Evolutionary conservation across 2,329 filamentous ascomycete species (phyloP), one percentile per base, ranked within the genome.

Genomic region (Fusarium secorum): DNA sequence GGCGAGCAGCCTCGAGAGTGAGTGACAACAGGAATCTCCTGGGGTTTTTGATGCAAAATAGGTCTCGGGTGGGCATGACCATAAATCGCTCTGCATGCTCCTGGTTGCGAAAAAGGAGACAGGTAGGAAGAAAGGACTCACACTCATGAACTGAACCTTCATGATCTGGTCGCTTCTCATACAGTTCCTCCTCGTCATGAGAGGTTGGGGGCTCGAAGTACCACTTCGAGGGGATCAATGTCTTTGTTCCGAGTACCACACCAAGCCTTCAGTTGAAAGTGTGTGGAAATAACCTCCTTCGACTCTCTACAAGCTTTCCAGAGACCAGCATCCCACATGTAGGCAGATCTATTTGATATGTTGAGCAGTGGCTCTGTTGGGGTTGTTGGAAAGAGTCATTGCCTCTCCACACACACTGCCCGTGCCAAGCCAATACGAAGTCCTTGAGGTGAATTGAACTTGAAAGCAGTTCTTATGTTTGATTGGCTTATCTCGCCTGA

Each of bases 221-320:
- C 20, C 4, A 11, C 20, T 3, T 35, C 2, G 8, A 11, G 18
- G 6, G n/a, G 10, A 1, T 4, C 18, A 8, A 20, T 10, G 2
- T 20, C 2, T 10, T 14, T 35, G 0, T 2, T 0, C 13, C n/a
- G 24, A 5, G 20, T 1, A 28, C 6, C 2, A 3, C 11, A 5
- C 53, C 60, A 51, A 2, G 17, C 2, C 0, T 17, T 4, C 10
- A 46, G 3, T 4, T n/a, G 9, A 4, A 26, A 20, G 24, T 54
- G 20, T 6, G 8, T 5, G 4, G 7, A 6, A 1, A 69, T 22
- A 1, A 28, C 36, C 1, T 11, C 6, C 9, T 56, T 52, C 0
- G 66, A 66, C 13, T 70, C 66, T 20, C 11, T 45, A 5, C 67
- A 66, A 5, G 65, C 48, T 4, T 10, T 35, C 61, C 38, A 59